Evolutionary conservation across 2,329 filamentous ascomycete genomes (phyloP).

Genomic region (Diaporthe eres): DNA sequence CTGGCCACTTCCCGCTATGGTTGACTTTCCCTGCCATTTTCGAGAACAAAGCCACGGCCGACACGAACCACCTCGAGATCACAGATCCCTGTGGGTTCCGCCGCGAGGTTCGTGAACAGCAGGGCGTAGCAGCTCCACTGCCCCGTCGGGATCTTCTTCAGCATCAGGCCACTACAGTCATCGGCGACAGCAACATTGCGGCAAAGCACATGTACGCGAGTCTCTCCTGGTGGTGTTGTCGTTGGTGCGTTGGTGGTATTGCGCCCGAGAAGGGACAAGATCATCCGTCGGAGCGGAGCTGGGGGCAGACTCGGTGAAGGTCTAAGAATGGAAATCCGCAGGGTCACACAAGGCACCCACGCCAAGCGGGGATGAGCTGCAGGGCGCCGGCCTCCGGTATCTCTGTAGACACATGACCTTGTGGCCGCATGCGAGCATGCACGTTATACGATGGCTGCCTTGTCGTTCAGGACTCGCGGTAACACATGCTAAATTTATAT

Average conservation of each 20-base stretch:
- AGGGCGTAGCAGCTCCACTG: neutral
- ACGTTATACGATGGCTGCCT: neutral
- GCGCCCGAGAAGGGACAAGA: slow-evolving; percentile 9
- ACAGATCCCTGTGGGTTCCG: neutral
- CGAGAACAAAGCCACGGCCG: neutral
- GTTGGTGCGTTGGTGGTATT: neutral
- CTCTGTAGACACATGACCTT: neutral
- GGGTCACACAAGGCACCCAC: slow-evolving; percentile 3
- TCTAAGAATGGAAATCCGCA: slow-evolving; percentile 20
- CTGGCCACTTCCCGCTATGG: neutral
- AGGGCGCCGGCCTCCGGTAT: neutral
- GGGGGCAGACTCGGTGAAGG: neutral
- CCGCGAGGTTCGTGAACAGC: neutral
- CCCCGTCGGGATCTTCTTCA: neutral
- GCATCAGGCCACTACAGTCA: too few species aligned
- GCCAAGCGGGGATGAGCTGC: neutral
- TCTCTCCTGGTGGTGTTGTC: neutral
- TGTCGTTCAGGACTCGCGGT: neutral
- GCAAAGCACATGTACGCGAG: neutral
- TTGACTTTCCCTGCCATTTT: neutral
- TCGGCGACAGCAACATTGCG: neutral
- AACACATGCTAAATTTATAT: neutral
- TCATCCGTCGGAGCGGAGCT: neutral
- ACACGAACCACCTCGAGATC: neutral
- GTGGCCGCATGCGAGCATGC: neutral